Conservation (phyloP, 2,329 filamentous ascomycete species). For the Fusarium subtropicale region DNA sequence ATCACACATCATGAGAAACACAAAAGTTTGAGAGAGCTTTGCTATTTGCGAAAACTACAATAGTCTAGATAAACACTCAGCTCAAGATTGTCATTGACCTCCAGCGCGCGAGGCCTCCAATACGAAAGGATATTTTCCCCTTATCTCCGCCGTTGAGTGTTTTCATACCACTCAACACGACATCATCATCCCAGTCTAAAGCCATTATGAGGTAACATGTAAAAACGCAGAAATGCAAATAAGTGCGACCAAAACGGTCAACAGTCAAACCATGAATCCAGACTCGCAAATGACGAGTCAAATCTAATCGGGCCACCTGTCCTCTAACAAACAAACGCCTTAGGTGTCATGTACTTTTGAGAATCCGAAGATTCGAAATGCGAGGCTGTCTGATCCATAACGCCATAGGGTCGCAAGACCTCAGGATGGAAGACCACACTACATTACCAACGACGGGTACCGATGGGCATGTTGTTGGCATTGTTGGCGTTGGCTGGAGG, state of each 20-base stretch:
- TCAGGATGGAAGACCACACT: slow-evolving; percentile 46
- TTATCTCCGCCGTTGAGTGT: slow-evolving; percentile 25
- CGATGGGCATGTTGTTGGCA: slow-evolving; percentile 63
- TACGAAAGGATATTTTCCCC: slow-evolving; percentile 20
- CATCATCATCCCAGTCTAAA: slow-evolving; percentile 47
- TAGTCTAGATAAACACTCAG: slow-evolving; percentile 33
- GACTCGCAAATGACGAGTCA: slow-evolving; percentile 42
- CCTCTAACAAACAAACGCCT: slow-evolving; percentile 50
- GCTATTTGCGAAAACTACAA: slow-evolving; percentile 33
- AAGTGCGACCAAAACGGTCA: slow-evolving; percentile 40
- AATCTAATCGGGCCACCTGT: slow-evolving; percentile 47
- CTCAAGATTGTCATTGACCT: slow-evolving; percentile 38
- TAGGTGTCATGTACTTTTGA: slow-evolving; percentile 47
- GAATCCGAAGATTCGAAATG: slow-evolving; percentile 31
- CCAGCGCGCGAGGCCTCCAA: slow-evolving; percentile 24
- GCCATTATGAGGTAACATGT: slow-evolving; percentile 45
- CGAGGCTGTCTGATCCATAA: slow-evolving; percentile 30
- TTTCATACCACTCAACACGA: slow-evolving; percentile 32
- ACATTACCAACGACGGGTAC: slow-evolving; percentile 64
- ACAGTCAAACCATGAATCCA: slow-evolving; percentile 45
- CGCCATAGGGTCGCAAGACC: slow-evolving; percentile 22
- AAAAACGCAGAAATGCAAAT: slow-evolving; percentile 34
- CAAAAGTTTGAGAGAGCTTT: slow-evolving; percentile 2
- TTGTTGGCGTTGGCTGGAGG: slow-evolving; percentile 62
- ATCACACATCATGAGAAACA: not conserved